Percentiles rank a stretch among this genome's conserved stretches.
Evolutionary conservation across 306 rosid species (phyloP).

Genomic region (Albizia julibrissin): DNA sequence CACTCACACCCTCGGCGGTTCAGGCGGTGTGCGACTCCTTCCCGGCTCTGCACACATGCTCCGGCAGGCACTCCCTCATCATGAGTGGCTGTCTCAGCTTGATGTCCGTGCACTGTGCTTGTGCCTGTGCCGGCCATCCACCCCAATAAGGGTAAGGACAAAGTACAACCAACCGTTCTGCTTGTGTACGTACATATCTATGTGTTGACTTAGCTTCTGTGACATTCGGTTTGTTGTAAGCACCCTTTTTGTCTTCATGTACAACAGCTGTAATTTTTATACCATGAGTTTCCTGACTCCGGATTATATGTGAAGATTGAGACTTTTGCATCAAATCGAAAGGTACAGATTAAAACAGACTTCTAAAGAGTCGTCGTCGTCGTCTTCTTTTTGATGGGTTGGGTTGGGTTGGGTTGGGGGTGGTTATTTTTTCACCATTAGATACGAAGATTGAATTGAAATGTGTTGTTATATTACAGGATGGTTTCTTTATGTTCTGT

Average conservation of each 20-base stretch:
- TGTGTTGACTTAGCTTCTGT: neutral
- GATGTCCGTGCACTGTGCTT: conserved; percentile 87
- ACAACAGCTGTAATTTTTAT: neutral
- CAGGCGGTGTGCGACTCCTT: conserved; percentile 91
- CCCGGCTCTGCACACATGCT: conserved; percentile 92
- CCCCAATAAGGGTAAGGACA: neutral
- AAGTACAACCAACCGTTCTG: neutral
- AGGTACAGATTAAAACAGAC: neutral
- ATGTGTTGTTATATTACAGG: neutral
- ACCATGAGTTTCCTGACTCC: neutral
- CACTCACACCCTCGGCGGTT: conserved; percentile 92
- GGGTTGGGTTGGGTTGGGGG: too few relatives aligned
- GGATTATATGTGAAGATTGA: neutral
- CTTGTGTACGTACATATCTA: neutral
- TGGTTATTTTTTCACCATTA: too few relatives aligned
- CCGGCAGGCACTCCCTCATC: conserved; percentile 90
- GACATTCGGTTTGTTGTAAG: neutral
- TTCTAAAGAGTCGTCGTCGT: neutral
- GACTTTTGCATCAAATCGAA: neutral
- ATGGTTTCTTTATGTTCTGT: neutral
- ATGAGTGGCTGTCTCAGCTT: conserved; percentile 87
- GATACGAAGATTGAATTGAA: too few relatives aligned
- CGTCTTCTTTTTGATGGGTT: too few relatives aligned
- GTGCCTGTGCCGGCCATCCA: conserved; percentile 61
- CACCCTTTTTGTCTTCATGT: neutral